Conservation (phyloP, 768 basidiomycete species). For the Crassisporium funariophilum region DNA sequence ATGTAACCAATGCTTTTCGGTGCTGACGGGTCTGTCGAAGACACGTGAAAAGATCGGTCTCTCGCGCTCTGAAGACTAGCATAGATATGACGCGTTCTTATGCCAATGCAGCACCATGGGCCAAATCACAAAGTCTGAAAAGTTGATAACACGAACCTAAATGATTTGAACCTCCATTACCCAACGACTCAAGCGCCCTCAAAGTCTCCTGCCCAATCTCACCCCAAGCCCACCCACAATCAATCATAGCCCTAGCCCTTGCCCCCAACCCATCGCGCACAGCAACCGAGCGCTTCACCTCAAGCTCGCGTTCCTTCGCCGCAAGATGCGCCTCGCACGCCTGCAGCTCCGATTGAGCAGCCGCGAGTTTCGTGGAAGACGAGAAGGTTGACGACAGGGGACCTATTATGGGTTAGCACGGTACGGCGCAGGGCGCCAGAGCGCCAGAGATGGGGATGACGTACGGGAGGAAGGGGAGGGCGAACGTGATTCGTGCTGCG, state of each 20-base stretch:
- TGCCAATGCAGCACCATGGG: no score
- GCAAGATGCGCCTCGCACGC: slow-evolving; percentile 81
- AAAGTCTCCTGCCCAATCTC: slow-evolving; percentile 69
- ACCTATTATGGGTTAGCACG: slow-evolving; percentile 12
- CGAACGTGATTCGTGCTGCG: slow-evolving; percentile 22
- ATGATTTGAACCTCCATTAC: slow-evolving; percentile 8
- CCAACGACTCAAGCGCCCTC: slow-evolving; percentile 40
- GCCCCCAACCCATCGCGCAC: slow-evolving; percentile 63
- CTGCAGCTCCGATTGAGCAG: slow-evolving; percentile 77
- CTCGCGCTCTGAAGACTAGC: no score
- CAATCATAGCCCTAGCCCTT: slow-evolving; percentile 65
- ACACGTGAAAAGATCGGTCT: no score
- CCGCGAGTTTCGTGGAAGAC: slow-evolving; percentile 53
- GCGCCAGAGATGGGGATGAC: no score
- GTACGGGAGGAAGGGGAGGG: slow-evolving; percentile 23
- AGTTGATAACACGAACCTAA: slow-evolving; percentile 1
- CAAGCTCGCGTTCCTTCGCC: slow-evolving; percentile 66
- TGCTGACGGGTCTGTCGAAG: no score
- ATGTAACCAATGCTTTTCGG: not conserved
- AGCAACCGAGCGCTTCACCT: slow-evolving; percentile 49
- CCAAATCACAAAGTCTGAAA: no score
- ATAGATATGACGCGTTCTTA: no score
- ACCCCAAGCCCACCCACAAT: slow-evolving; percentile 70
- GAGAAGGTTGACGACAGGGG: slow-evolving; percentile 26
- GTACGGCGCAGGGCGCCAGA: slow-evolving; percentile 14